Conservation (phyloP, 352 stramenopile genomes). For the Phytophthora melonis region DNA sequence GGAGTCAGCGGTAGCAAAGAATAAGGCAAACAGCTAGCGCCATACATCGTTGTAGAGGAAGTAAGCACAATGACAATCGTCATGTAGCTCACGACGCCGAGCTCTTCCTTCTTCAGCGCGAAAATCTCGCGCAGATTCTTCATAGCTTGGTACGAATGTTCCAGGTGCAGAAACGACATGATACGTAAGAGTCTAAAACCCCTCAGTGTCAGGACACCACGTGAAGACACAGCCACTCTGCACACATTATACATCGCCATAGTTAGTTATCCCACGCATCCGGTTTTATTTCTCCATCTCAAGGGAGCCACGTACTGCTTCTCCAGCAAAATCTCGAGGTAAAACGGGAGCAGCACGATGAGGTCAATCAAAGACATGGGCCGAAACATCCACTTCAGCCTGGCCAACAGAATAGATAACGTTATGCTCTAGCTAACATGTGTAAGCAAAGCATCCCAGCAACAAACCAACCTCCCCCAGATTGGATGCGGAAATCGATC, state of each 20-base stretch:
- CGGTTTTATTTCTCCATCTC: background rate
- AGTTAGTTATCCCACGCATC: background rate
- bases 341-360: constrained; percentile 80
- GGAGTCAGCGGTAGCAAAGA: background rate
- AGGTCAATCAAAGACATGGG: constrained; percentile 88
- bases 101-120: constrained; percentile 75
- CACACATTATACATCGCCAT: constrained; percentile 3
- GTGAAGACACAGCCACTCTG: constrained; percentile 50
- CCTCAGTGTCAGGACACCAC: constrained; percentile 73
- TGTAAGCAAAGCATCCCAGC: too few species aligned
- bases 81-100: constrained; percentile 83
- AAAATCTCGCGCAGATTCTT: constrained; percentile 85
- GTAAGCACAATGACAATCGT: constrained; percentile 83
- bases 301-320: constrained; percentile 50
- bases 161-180: constrained; percentile 83
- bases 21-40: background rate
- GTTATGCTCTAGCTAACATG: too few species aligned
- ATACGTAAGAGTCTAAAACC: constrained; percentile 78
- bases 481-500: constrained; percentile 63
- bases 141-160: constrained; percentile 81
- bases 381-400: constrained; percentile 80
- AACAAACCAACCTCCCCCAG: constrained; percentile 50
- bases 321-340: constrained; percentile 79
- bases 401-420: constrained; percentile 22
- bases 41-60: constrained; percentile 86